Conservation (phyloP, 2,329 filamentous ascomycete species). For the Fusarium sp. region DNA sequence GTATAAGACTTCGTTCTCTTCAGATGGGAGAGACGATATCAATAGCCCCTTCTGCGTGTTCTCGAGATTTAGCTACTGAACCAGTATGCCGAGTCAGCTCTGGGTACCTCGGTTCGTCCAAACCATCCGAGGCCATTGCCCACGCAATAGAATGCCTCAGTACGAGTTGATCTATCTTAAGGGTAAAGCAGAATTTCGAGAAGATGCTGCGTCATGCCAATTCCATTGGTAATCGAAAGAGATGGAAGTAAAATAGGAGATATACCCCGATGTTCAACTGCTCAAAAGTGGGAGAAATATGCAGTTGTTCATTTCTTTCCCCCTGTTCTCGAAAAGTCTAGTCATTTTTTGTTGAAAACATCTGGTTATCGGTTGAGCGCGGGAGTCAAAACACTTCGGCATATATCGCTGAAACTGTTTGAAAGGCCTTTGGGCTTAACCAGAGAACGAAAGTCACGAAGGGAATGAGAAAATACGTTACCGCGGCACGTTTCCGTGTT, state of each 20-base stretch:
- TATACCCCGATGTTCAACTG: neutral
- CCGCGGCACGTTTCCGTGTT: neutral
- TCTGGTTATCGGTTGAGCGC: neutral
- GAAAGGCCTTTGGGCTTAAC: neutral
- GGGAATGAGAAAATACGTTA: neutral
- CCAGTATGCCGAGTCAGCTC: neutral
- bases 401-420: neutral
- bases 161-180: neutral
- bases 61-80: neutral
- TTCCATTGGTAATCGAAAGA: neutral
- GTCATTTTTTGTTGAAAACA: slow-evolving; percentile 8
- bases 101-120: neutral
- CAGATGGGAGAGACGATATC: slow-evolving; percentile 8
- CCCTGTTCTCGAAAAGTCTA: slow-evolving; percentile 6
- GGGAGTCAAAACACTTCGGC: neutral
- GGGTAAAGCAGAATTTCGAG: neutral
- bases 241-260: neutral
- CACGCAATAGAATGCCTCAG: neutral
- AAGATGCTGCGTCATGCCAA: neutral
- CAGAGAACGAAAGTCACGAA: neutral
- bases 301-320: slow-evolving; percentile 7
- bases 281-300: slow-evolving; percentile 8
- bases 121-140: neutral
- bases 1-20: neutral
- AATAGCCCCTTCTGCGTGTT: neutral